Evolutionary conservation across 2,329 filamentous ascomycete genomes (phyloP).

Genomic region (Talaromyces marneffei): DNA sequence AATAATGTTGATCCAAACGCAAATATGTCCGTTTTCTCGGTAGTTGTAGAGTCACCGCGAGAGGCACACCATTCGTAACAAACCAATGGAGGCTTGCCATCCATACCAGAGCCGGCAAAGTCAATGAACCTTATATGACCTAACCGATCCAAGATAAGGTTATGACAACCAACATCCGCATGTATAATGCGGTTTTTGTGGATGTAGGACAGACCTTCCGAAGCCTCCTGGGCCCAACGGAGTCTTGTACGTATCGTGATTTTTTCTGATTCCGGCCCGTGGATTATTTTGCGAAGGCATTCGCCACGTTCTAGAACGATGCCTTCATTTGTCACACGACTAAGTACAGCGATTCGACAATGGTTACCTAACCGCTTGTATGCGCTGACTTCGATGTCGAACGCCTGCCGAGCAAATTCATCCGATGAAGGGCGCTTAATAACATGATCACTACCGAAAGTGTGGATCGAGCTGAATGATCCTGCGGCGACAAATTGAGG

Average conservation of each 20-base stretch:
- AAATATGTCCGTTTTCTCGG: conserved; percentile 18
- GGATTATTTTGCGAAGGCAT: background rate
- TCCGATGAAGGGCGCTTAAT: background rate
- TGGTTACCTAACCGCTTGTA: background rate
- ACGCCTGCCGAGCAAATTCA: background rate
- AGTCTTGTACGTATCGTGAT: background rate
- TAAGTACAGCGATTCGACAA: background rate
- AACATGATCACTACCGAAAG: background rate
- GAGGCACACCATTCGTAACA: conserved; percentile 19
- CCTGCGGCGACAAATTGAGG: background rate
- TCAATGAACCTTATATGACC: conserved; percentile 18
- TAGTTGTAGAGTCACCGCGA: conserved; percentile 9
- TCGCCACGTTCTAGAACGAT: background rate
- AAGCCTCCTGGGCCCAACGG: conserved; percentile 16
- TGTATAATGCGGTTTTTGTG: conserved; percentile 16
- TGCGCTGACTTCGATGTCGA: background rate
- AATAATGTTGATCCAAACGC: conserved; percentile 19
- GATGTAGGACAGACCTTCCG: conserved; percentile 17
- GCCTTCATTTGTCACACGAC: background rate
- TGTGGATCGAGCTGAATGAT: background rate
- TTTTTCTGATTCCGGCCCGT: background rate
- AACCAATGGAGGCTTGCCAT: conserved; percentile 15
- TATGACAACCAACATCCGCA: conserved; percentile 18
- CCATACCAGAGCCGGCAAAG: conserved; percentile 18
- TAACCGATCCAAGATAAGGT: conserved; percentile 15